Evolutionary conservation across 257 asterid species (phyloP), one percentile per base, ranked within the genome.

Genomic region (Fraxinus excelsior): DNA sequence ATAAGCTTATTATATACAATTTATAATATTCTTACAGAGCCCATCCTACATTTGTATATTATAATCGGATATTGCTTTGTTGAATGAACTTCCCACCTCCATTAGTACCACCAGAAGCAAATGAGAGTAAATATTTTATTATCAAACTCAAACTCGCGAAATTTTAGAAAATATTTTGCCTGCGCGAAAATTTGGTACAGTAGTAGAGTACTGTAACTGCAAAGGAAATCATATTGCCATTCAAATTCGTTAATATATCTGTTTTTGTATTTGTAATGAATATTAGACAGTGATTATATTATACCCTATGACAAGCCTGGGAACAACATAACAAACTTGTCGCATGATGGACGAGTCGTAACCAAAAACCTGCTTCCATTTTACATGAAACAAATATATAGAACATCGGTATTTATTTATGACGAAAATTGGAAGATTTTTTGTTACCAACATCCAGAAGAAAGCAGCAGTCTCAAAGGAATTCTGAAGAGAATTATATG

Each of bases 201-300:
- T 31, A 96, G 97, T 37, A 91, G 87, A 14, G 92, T 91, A 77
- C 97, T 91, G 84, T 90, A 88, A 83, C 94, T 91, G 90, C 97
- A 91, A 34, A 90, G 65, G 56, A 91, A 79, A 79, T 25, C 3
- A 40, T 40, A 9, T 38, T 38, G 13, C 44, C 13, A 26, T 38
- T 9, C 44, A 38, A 38, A 38, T 38, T 38, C 9, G 44, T 38
- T 9, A 34, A 34, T 5, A 0, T 34, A 6, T 5, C 0, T 5
- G 7, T 32, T 32, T 34, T 34, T 34, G 7, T 34, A 0, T 7
- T 34, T 5, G 35, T 4, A 32, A 3, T 32, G 35, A 0, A 34
- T 7, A 26, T 26, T 26, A 26, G 28, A 26, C 28, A 26, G 28
- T 26, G 28, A 26, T 26, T 26, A 26, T 26, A 26, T 26, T 26